Evolutionary conservation across 2,329 filamentous ascomycete species (phyloP), one percentile per base, ranked within the genome.

Genomic region (Alternaria sp.): DNA sequence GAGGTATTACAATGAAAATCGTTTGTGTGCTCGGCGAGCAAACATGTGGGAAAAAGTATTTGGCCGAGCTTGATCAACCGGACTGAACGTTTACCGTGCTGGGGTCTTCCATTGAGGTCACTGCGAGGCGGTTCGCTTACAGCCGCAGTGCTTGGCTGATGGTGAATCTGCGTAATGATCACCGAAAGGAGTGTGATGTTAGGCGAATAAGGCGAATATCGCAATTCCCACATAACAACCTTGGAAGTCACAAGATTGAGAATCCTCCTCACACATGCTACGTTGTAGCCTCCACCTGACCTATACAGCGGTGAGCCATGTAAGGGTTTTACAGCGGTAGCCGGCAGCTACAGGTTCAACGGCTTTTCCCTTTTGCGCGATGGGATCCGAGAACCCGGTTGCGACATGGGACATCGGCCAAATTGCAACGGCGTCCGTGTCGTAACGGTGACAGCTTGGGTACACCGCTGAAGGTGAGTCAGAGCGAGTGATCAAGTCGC

Each of bases 381-480:
- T 32, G 32, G 17, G 45, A 61, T 61, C 66, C 66, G 59, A 50
- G 44, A 32, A 66, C 63, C 61, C 57, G 66, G 66, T 65, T 61
- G 53, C 36, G 47, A 58, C 61, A 59, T 59, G 59, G 46, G 28
- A 30, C 55, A 52, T 55, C 55, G 60, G 57, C 32, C 47, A 61
- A 58, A 36, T 61, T 40, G 43, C 45, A 59, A 60, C 51, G 49
- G 56, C 53, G 62, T 61, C 55, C 58, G 53, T 62, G 58, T 56
- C 61, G 60, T 56, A 46, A 55, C 60, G 57, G 40, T 36, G 60
- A 17, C 53, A 54, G 57, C 21, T 55, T 66, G 65, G 45, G 45
- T 59, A 59, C 64, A 68, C 66, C 64, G 64, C 64, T 63, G 51
- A 19, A 46, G 59, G 62, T 65, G 66, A 68, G 30, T 67, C 64